Evolutionary conservation across 2,329 filamentous ascomycete genomes (phyloP).

Genomic region (Colletotrichum sp.): DNA sequence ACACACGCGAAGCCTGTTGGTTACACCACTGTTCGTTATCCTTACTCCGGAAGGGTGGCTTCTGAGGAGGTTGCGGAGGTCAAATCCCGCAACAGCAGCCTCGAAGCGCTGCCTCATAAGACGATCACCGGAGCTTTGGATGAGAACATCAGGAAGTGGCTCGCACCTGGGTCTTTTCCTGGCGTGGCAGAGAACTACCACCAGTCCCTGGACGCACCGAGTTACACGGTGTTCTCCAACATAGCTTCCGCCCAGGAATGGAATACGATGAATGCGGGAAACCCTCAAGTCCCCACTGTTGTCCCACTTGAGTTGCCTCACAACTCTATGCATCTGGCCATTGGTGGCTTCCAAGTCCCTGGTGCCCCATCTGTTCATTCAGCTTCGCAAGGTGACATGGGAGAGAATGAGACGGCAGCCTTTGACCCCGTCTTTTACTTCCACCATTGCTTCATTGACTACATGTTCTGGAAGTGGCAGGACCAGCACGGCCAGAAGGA

Average conservation of each 20-base stretch:
- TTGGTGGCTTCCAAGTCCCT: slow-evolving; percentile 26
- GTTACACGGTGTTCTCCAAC: slow-evolving; percentile 38
- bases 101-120: not conserved
- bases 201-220: slow-evolving; percentile 30
- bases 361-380: not conserved
- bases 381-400: slow-evolving; percentile 36
- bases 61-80: not conserved
- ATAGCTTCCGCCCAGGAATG: slow-evolving; percentile 25
- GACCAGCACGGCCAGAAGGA: slow-evolving; percentile 5
- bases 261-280: slow-evolving; percentile 14
- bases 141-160: not conserved
- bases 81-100: slow-evolving; percentile 10
- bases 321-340: slow-evolving; percentile 31
- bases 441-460: slow-evolving; percentile 35
- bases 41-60: slow-evolving; percentile 24
- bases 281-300: not conserved
- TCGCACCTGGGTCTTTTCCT: not conserved
- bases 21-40: slow-evolving; percentile 28
- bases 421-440: slow-evolving; percentile 38
- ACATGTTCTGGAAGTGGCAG: slow-evolving; percentile 35
- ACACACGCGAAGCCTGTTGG: slow-evolving; percentile 22
- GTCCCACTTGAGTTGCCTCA: slow-evolving; percentile 30
- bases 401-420: slow-evolving; percentile 37
- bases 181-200: slow-evolving; percentile 14
- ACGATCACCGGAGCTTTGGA: not conserved